Evolutionary conservation across 2,329 filamentous ascomycete genomes (phyloP).

Genomic region (Colletotrichum sp.): DNA sequence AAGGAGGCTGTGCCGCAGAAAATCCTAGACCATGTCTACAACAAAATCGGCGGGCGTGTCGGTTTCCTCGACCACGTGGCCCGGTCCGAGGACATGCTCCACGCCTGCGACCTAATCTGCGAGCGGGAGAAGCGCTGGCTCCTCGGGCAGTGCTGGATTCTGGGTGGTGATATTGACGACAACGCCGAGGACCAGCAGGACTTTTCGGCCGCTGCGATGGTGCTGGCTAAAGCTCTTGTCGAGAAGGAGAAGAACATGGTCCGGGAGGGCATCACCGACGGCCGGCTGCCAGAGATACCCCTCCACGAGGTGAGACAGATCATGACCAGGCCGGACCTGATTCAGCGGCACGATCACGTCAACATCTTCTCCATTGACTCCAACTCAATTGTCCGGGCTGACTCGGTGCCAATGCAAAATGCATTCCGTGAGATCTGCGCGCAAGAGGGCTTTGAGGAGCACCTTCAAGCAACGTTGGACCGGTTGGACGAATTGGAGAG

Average conservation of each 20-base stretch:
- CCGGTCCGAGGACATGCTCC: slow-evolving; percentile 81
- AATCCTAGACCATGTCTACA: slow-evolving; percentile 79
- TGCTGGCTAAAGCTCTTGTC: slow-evolving; percentile 89
- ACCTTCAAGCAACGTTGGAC: slow-evolving; percentile 56
- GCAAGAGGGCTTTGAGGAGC: slow-evolving; percentile 58
- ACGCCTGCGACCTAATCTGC: slow-evolving; percentile 76
- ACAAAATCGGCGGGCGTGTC: slow-evolving; percentile 84
- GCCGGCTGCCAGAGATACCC: slow-evolving; percentile 38
- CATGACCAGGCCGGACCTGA: slow-evolving; percentile 96
- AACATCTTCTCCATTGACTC: slow-evolving; percentile 96
- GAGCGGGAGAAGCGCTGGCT: slow-evolving; percentile 76
- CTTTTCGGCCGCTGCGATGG: slow-evolving; percentile 87
- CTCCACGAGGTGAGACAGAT: slow-evolving; percentile 86
- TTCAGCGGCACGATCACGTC: slow-evolving; percentile 87
- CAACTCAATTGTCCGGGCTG: slow-evolving; percentile 86
- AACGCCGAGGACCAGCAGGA: slow-evolving; percentile 99
- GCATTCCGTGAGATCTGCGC: slow-evolving; percentile 87
- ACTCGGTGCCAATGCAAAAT: slow-evolving; percentile 94
- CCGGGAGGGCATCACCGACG: slow-evolving; percentile 1
- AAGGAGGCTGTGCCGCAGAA: slow-evolving; percentile 60
- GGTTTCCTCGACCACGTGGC: slow-evolving; percentile 90
- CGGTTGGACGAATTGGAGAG: slow-evolving; percentile 91
- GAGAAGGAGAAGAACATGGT: slow-evolving; percentile 72
- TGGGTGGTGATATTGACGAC: slow-evolving; percentile 82
- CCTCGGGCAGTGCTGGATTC: slow-evolving; percentile 76